These are phyloP conservation scores for Blastobotrys aristatus DNA, from an alignment of 1,139 yeast genomes.

Conservation along the genomic window DNA sequence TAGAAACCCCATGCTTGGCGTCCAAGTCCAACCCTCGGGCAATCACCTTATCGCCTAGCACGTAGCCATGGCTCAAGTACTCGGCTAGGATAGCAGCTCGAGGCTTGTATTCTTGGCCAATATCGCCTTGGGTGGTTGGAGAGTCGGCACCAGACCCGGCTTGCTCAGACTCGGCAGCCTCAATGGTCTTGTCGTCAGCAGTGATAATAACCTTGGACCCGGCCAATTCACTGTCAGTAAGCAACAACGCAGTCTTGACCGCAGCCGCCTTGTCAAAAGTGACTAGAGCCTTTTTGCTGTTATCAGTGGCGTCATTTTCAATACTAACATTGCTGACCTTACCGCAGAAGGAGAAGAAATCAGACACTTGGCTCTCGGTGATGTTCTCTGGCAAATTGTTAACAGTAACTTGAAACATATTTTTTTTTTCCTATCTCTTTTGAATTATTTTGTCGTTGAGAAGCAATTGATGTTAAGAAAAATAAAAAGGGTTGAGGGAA, in stretches of 20 bases:
- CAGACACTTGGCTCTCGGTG: constrained; percentile 51
- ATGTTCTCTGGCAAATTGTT: constrained; percentile 55
- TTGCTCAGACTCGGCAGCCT: constrained; percentile 28
- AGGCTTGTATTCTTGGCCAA: constrained; percentile 74
- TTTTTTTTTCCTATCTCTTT: constrained; percentile 1
- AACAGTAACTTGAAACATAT: constrained; percentile 38
- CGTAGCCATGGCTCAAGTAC: constrained; percentile 66
- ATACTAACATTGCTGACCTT: constrained; percentile 46
- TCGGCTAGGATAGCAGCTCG: constrained; percentile 73
- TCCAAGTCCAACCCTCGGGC: constrained; percentile 54
- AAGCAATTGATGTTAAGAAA: background rate
- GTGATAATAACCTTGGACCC: constrained; percentile 50
- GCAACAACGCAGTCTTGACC: constrained; percentile 63
- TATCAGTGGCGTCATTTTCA: constrained; percentile 33
- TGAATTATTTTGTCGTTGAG: background rate
- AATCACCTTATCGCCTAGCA: constrained; percentile 56
- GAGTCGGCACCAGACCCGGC: constrained; percentile 22
- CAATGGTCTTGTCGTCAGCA: constrained; percentile 35
- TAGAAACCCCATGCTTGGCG: constrained; percentile 56
- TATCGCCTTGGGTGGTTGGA: constrained; percentile 36
- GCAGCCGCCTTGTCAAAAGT: constrained; percentile 58
- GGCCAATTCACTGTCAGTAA: constrained; percentile 70
- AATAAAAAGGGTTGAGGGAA: background rate
- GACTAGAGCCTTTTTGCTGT: constrained; percentile 39
- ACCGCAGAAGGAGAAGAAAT: constrained; percentile 80